Conservation (phyloP, 345 rosid genomes). For the Eucalyptus urophylla region DNA sequence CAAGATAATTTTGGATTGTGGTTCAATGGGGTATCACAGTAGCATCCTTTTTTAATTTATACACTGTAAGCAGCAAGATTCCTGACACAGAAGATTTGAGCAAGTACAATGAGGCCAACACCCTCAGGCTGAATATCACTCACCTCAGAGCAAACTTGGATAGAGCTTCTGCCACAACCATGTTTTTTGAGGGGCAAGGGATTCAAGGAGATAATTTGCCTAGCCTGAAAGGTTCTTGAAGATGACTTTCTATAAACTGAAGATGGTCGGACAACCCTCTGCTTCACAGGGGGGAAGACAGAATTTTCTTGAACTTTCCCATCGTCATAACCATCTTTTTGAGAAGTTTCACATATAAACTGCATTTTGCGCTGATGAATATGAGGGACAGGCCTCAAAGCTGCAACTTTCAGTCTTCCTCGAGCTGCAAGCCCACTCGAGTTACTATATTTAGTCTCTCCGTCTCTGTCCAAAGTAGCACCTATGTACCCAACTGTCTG, state of each 20-base stretch:
- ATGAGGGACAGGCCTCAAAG: constrained; percentile 44
- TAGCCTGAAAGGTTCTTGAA: constrained; percentile 30
- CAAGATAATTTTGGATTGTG: background rate
- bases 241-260: constrained; percentile 20
- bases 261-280: constrained; percentile 2
- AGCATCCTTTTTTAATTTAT: background rate
- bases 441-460: background rate
- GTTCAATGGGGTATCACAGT: background rate
- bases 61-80: background rate
- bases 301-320: constrained; percentile 17
- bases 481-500: background rate
- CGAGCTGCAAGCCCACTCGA: background rate
- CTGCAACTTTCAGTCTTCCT: constrained; percentile 23
- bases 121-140: background rate
- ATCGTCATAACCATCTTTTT: constrained; percentile 21
- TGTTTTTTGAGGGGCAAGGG: constrained; percentile 44
- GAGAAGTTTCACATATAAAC: constrained; percentile 19
- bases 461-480: background rate
- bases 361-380: constrained; percentile 20
- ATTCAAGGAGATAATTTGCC: constrained; percentile 34
- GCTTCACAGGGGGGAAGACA: constrained; percentile 5
- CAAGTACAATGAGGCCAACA: background rate
- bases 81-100: background rate
- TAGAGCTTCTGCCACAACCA: constrained; percentile 39
- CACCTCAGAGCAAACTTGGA: constrained; percentile 44